phyloP scores from a whole-genome alignment of 441 rosid species.

The Euphorbia schlechtendalii region DNA sequence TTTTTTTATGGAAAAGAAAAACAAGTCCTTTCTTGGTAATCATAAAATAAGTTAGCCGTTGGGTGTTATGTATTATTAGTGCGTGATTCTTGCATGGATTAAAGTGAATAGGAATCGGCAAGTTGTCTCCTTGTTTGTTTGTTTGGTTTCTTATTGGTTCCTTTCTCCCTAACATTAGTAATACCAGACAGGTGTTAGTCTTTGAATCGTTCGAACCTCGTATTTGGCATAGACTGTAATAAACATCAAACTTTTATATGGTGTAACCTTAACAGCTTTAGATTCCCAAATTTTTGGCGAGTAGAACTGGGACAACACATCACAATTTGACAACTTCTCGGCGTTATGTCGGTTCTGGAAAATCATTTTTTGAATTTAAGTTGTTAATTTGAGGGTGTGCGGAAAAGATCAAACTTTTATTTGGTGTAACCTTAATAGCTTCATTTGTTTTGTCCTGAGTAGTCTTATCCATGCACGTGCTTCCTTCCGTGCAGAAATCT shows the following conservation, averaged over 20 bases:
- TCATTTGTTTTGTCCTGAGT: too few species aligned
- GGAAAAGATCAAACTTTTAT: conserved; percentile 14
- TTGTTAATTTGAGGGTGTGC: too few species aligned
- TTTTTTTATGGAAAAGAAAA: neutral
- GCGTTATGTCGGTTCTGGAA: conserved; percentile 27
- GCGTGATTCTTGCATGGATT: conserved; percentile 43
- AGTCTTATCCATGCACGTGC: too few species aligned
- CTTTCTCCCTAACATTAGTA: conserved; percentile 52
- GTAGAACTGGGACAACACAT: conserved; percentile 26
- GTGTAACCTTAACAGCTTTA: conserved; percentile 25
- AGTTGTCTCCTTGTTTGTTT: conserved; percentile 65
- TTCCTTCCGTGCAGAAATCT: too few species aligned
- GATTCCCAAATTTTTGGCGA: conserved; percentile 27
- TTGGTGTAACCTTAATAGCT: conserved; percentile 22
- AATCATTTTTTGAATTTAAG: too few species aligned
- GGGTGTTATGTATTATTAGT: conserved; percentile 19
- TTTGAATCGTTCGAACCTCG: conserved; percentile 19
- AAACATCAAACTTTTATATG: conserved; percentile 12
- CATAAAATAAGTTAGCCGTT: conserved; percentile 33
- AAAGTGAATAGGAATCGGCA: conserved; percentile 39
- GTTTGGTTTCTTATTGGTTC: conserved; percentile 56
- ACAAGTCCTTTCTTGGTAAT: conserved; percentile 35
- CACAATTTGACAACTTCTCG: conserved; percentile 23
- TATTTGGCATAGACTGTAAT: conserved; percentile 25
- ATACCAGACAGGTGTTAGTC: conserved; percentile 48